A percentile compares a stretch with the other conserved stretches of the same genome.
Conservation (phyloP, 2,329 filamentous ascomycete genomes). For the Fusarium hainanense region DNA sequence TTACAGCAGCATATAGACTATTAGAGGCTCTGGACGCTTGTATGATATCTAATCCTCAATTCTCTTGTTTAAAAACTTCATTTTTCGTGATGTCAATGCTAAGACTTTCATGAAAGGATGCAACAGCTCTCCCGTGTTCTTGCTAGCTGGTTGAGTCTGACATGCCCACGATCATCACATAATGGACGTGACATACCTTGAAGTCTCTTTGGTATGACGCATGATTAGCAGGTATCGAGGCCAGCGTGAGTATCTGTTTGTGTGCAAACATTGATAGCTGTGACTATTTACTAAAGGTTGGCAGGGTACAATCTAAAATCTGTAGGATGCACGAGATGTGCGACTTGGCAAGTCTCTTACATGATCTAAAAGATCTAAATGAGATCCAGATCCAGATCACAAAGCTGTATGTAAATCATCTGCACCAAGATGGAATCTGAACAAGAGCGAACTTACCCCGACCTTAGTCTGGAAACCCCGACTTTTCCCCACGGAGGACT, state of each 20-base stretch:
- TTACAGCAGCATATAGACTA: conserved; percentile 39
- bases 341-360: not conserved
- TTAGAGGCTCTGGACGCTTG: conserved; percentile 40
- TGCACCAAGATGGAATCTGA: conserved; percentile 1
- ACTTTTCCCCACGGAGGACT: conserved; percentile 39
- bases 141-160: not conserved
- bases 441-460: conserved; percentile 27
- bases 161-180: not conserved
- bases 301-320: not conserved
- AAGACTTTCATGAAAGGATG: not conserved
- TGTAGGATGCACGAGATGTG: not conserved
- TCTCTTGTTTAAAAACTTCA: conserved; percentile 21
- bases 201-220: not conserved
- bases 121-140: not conserved
- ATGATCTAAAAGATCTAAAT: conserved; percentile 3
- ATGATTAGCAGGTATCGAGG: not conserved
- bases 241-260: not conserved
- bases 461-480: conserved; percentile 35
- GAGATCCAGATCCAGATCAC: conserved; percentile 6
- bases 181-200: not conserved
- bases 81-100: not conserved
- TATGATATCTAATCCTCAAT: conserved; percentile 44
- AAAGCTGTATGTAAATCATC: not conserved
- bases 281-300: not conserved
- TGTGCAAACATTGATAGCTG: conserved; percentile 6